phyloP scores from a whole-genome alignment of 2,329 filamentous ascomycete genomes.

The Pseudogymnoascus sp. region DNA sequence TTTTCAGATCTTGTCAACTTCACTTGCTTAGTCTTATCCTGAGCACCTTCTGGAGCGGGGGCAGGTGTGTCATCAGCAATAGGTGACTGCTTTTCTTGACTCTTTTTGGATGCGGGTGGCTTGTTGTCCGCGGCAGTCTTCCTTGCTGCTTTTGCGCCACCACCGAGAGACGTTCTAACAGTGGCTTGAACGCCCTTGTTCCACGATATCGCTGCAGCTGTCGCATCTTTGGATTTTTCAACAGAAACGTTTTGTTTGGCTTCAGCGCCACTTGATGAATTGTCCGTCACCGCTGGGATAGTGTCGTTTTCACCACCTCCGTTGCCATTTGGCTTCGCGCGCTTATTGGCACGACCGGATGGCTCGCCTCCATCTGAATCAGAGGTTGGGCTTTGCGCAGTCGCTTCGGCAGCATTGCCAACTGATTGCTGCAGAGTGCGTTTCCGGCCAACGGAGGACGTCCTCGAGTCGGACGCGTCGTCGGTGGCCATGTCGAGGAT shows the following conservation, averaged over 20 bases:
- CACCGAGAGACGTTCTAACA: conserved; percentile 34
- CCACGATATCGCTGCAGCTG: conserved; percentile 32
- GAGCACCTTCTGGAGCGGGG: not conserved
- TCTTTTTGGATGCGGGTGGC: not conserved
- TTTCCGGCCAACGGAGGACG: conserved; percentile 32
- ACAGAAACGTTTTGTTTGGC: not conserved
- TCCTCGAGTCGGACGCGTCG: conserved; percentile 37
- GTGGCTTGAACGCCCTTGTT: conserved; percentile 34
- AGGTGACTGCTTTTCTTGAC: not conserved
- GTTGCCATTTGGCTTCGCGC: not conserved
- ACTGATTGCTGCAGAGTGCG: not conserved
- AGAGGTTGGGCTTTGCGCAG: not conserved
- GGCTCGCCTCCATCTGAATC: not conserved
- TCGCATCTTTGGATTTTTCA: not conserved
- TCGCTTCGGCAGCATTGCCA: not conserved
- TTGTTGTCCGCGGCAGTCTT: not conserved
- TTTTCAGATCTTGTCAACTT: not conserved
- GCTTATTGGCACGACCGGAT: not conserved
- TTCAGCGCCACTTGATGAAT: not conserved
- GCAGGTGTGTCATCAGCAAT: not conserved
- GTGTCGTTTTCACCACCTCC: not conserved
- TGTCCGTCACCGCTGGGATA: not conserved
- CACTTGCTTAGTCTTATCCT: not conserved
- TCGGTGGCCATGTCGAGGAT: conserved; percentile 21
- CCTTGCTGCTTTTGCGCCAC: conserved; percentile 17